Conservation (phyloP, 2,329 filamentous ascomycete species). For the Aspergillus intermedius region DNA sequence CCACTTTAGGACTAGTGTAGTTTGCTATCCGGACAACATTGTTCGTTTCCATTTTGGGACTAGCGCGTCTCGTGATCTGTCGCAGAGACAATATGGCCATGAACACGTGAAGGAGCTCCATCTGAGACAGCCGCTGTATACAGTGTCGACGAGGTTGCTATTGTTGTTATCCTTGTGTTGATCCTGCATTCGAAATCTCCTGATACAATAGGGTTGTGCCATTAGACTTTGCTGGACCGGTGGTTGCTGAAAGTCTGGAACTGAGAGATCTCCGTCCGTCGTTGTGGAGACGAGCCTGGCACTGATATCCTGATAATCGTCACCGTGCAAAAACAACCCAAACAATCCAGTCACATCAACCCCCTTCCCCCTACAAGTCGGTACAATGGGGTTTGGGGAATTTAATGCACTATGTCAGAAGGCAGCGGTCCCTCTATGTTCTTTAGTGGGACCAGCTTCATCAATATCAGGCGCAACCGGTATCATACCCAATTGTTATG, state of each 20-base stretch:
- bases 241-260: background rate
- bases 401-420: slow-evolving; percentile 81
- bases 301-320: slow-evolving; percentile 16
- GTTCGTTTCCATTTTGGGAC: slow-evolving; percentile 5
- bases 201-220: background rate
- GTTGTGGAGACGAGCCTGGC: slow-evolving; percentile 26
- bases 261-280: slow-evolving; percentile 12
- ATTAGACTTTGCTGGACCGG: background rate
- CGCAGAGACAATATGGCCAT: slow-evolving; percentile 3
- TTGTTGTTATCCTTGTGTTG: slow-evolving; percentile 3
- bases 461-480: slow-evolving; percentile 62
- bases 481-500: slow-evolving; percentile 86
- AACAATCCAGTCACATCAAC: slow-evolving; percentile 11
- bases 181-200: background rate
- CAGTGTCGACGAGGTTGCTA: background rate
- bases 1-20: no score
- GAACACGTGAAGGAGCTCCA: background rate
- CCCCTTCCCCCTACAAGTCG: slow-evolving; percentile 12
- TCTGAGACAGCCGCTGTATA: background rate
- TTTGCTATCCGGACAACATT: background rate
- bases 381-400: slow-evolving; percentile 71
- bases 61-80: slow-evolving; percentile 22
- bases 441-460: slow-evolving; percentile 65
- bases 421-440: slow-evolving; percentile 79
- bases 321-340: slow-evolving; percentile 16